A percentile compares a stretch with the other conserved stretches of the same genome.
Evolutionary conservation across 1,284 basidiomycete species (phyloP).

Genomic region (Testicularia cyperi): DNA sequence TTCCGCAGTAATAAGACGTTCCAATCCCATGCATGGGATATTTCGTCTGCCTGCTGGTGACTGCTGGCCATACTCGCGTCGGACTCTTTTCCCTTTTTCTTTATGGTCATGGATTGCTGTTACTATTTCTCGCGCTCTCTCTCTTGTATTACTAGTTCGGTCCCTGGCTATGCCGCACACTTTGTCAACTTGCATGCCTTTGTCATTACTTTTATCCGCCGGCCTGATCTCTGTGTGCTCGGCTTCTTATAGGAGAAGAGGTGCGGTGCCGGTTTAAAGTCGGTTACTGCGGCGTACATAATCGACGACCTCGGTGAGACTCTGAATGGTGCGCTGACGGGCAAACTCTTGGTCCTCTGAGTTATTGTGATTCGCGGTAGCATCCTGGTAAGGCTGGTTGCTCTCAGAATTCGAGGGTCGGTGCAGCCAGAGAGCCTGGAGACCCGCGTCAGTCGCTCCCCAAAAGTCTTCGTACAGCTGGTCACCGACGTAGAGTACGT

Average conservation of each 20-base stretch:
- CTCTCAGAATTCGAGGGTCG: conserved; percentile 8
- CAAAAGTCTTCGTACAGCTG: conserved; percentile 45
- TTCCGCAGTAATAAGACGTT: too few relatives aligned
- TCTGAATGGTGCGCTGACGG: conserved; percentile 7
- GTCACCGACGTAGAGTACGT: conserved; percentile 43
- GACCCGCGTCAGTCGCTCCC: conserved; percentile 30
- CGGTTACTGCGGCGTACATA: conserved; percentile 4
- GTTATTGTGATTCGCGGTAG: not conserved
- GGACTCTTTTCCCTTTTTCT: too few relatives aligned
- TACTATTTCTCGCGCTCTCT: not conserved
- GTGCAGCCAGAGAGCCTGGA: conserved; percentile 39
- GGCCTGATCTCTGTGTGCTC: too few relatives aligned
- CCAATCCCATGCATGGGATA: too few relatives aligned
- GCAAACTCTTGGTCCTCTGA: conserved; percentile 1
- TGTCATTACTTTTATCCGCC: too few relatives aligned
- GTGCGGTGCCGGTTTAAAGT: not conserved
- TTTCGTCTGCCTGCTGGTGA: too few relatives aligned
- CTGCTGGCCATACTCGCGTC: too few relatives aligned
- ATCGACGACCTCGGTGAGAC: conserved; percentile 7
- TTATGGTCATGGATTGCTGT: too few relatives aligned
- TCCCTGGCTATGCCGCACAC: too few relatives aligned
- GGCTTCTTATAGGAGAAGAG: too few relatives aligned
- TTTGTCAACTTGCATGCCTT: too few relatives aligned
- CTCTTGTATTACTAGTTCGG: not conserved
- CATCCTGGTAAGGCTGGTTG: conserved; percentile 21